phyloP scores from a whole-genome alignment of 2,329 filamentous ascomycete genomes.

The Ascochyta lentis region DNA sequence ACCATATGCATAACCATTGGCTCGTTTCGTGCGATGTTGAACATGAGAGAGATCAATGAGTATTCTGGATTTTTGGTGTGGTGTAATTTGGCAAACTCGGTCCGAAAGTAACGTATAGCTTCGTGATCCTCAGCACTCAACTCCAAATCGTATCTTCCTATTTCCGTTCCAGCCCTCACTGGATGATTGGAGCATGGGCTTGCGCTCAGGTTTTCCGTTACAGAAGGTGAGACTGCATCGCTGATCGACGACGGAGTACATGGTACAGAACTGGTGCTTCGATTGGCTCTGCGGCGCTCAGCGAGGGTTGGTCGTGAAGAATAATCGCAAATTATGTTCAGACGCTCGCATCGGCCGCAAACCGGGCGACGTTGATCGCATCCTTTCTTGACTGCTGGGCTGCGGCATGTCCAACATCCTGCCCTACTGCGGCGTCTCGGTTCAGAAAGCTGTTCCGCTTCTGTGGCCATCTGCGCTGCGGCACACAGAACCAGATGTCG shows the following conservation, averaged over 20 bases:
- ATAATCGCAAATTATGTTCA: constrained; percentile 18
- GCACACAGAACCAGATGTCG: background rate
- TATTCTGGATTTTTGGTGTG: constrained; percentile 50
- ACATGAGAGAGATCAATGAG: constrained; percentile 47
- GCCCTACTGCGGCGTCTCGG: constrained; percentile 11
- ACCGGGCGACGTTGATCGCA: constrained; percentile 22
- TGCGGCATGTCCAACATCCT: constrained; percentile 26
- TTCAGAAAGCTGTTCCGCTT: background rate
- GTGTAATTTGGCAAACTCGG: constrained; percentile 44
- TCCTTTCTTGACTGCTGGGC: constrained; percentile 22
- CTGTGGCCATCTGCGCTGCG: constrained; percentile 3
- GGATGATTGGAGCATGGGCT: background rate
- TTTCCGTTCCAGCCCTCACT: background rate
- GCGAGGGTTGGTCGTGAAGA: constrained; percentile 20
- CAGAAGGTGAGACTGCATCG: constrained; percentile 37
- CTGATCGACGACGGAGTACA: constrained; percentile 26
- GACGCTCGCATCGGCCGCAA: constrained; percentile 20
- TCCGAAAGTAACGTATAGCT: constrained; percentile 48
- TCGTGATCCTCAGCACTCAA: constrained; percentile 44
- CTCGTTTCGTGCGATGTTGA: constrained; percentile 41
- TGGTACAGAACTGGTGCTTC: background rate
- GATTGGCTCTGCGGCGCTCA: constrained; percentile 16
- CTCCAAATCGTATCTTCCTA: constrained; percentile 25
- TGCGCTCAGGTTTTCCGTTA: background rate
- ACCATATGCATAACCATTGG: constrained; percentile 50